phyloP scores from a whole-genome alignment of 768 basidiomycete genomes.

The Collybia sp. region DNA sequence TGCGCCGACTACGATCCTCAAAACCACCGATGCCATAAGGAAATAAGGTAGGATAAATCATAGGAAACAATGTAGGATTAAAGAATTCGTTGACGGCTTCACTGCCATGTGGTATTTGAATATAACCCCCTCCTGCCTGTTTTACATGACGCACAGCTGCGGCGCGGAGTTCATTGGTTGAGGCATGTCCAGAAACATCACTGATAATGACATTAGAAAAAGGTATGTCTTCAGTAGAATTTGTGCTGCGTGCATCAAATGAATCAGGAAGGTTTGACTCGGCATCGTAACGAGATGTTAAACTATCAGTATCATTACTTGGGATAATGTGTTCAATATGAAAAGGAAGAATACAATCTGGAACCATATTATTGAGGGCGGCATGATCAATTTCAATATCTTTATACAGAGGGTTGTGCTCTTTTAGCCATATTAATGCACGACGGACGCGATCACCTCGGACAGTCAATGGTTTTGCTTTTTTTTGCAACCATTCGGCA shows the following conservation, averaged over 20 bases:
- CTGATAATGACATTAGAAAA: no score
- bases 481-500: no score
- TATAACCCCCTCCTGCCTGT: no score
- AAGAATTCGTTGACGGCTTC: constrained; percentile 28
- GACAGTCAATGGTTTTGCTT: constrained; percentile 30
- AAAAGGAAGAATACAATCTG: constrained; percentile 17
- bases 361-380: constrained; percentile 12
- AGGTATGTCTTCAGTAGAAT: no score
- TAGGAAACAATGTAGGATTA: constrained; percentile 31
- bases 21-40: constrained; percentile 40
- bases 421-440: constrained; percentile 31
- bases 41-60: constrained; percentile 36
- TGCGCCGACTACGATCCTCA: constrained; percentile 19
- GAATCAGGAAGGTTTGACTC: no score
- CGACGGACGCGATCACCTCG: constrained; percentile 20
- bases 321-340: constrained; percentile 22
- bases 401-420: constrained; percentile 28
- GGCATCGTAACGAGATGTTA: no score
- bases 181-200: no score
- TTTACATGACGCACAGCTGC: no score
- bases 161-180: no score
- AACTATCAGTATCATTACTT: constrained; percentile 8
- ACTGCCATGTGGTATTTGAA: constrained; percentile 26
- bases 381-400: constrained; percentile 20
- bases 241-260: no score